Evolutionary conservation across 306 rosid genomes (phyloP).

Genomic region (Clitoria ternatea): DNA sequence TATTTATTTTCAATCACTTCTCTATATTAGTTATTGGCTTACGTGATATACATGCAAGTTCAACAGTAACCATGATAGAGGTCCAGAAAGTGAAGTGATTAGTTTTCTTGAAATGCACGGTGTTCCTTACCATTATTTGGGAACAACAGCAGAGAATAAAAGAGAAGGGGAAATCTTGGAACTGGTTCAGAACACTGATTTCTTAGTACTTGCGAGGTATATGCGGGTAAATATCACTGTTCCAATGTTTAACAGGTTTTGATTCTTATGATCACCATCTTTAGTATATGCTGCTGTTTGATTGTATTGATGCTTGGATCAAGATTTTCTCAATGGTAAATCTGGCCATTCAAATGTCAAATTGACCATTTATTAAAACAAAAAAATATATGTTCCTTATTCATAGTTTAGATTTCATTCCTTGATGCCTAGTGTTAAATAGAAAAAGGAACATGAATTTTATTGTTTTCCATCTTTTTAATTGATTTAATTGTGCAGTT

Average conservation of each 20-base stretch:
- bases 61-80: conserved; percentile 65
- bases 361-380: no score
- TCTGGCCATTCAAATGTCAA: no score
- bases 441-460: neutral
- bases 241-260: neutral
- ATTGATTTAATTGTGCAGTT: conserved; percentile 37
- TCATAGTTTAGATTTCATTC: no score
- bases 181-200: conserved; percentile 69
- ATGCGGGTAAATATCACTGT: conserved; percentile 53
- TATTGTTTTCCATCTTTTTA: neutral
- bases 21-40: conserved; percentile 1
- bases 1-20: neutral
- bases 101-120: conserved; percentile 67
- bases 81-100: conserved; percentile 61
- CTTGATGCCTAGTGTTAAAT: neutral
- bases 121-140: conserved; percentile 56
- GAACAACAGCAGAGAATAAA: conserved; percentile 43
- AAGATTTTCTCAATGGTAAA: no score
- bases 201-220: conserved; percentile 83
- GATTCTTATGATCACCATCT: neutral
- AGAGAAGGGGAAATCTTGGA: conserved; percentile 64
- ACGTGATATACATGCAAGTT: neutral
- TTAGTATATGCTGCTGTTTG: neutral
- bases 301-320: neutral
- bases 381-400: no score